Evolutionary conservation across 106 monocot species (phyloP), one percentile per base, ranked within the genome.

Genomic region (Phalaenopsis aphrodite): DNA sequence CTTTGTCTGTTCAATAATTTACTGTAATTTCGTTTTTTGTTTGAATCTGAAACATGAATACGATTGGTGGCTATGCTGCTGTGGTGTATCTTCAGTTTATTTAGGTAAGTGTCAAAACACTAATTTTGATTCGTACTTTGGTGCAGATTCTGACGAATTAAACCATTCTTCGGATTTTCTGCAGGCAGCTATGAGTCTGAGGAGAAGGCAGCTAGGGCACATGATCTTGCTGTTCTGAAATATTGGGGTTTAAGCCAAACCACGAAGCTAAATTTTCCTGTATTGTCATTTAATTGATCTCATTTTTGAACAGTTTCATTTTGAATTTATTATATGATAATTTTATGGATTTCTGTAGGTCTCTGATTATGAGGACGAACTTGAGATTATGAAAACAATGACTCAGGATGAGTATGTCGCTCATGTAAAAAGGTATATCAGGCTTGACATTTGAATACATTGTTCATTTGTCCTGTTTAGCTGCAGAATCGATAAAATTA

Each of bases 201-300:
- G 83, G 91, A 91, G 58, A 85, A 88, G 78, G 91, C 91, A 41
- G 91, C 91, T 24, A 83, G 86, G 77, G 88, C 91, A 41, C 91
- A 91, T 81, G 91, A 91, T 67, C 88, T 88, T 82, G 91, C 91
- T 75, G 91, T 84, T 83, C 86, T 91, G 47, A 91, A 86, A 81
- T 91, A 86, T 79, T 91, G 86, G 83, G 91, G 91, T 42, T 80
- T 85, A 74, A 80, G 80, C 55, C 83, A 88, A 43, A 83, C 69
- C 24, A 56, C 87, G 21, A 91, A 91, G 75, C 84, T 91, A 3
- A 91, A 91, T 56, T 91, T 91, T 75, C 72, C 84, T n/a, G 91
- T 91, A 76, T 72, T 82, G 79, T 80, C 65, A 61, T 72, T 78
- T 47, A 9, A 43, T 38, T 46, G 23, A 56, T 45, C 61, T 79